Base-by-base conservation (phyloP, 2,329 filamentous ascomycete genomes). In the Nectriaceae sp. region DNA sequence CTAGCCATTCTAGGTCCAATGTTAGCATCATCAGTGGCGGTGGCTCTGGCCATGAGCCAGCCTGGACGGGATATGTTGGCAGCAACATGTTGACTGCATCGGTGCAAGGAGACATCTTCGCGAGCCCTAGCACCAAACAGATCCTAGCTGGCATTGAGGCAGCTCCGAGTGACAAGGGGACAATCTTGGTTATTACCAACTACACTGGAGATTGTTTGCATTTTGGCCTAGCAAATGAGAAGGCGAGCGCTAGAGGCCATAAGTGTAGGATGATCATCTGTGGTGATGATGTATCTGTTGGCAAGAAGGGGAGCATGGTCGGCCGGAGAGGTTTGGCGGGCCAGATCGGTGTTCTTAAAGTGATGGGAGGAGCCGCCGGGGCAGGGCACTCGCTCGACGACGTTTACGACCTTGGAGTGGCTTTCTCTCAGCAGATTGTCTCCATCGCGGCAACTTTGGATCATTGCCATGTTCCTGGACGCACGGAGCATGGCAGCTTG, bases 261-360 rank as follows among this genome's bases (percentile, higher is more conserved):
- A 74, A 71, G 43, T 79, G 79, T 54, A 70, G 74, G 47, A 79
- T 84, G 64, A 76, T 84, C 49, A 78, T 84, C 52, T 84, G 82
- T 50, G 82, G 80, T 33, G 84, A 87, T 54, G 84, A 87, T 59
- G 84, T 87, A 6, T 83, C 80, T 0, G 81, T 87, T 20, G 83
- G 82, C 10, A 75, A 74, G 58, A 76, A 74, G 61, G 77, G 77
- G 18, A 76, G 75, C 24, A 74, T 83, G 26, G 83, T 87, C 4
- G 83, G 83, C 0, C 72, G 83, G 5, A 73, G 84, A 57, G 83
- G 84, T 0, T 70, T 87, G 20, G 81, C 83, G 2, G 83, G 82
- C 2, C 81, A 85, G 64, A 70, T 86, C 24, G 72, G 77, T 16
- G 80, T 83, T 8, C 66, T 84, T 42, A 85, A 85, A 65, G 68